Percentiles rank a stretch among this genome's conserved stretches.
These are phyloP conservation scores for Calonectria ilicicola DNA, from an alignment of 2,329 filamentous ascomycete species.

Conservation along the genomic window DNA sequence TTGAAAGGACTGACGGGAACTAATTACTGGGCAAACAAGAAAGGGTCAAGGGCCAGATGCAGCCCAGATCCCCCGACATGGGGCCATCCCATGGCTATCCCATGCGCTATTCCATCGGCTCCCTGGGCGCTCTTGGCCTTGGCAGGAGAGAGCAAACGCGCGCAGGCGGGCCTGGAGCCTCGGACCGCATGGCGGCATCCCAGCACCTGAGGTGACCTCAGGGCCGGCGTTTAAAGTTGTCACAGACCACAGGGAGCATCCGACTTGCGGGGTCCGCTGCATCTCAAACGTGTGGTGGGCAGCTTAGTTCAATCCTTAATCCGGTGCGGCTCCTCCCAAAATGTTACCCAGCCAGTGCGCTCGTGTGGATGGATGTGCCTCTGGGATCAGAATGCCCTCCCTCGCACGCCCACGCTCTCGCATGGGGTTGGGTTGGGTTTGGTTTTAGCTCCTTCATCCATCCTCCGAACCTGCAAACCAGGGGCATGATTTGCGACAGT, in stretches of 20 bases:
- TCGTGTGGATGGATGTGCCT: background rate
- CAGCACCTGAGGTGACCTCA: background rate
- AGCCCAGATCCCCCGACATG: conserved; percentile 14
- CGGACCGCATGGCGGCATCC: background rate
- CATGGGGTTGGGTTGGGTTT: background rate
- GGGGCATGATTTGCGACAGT: background rate
- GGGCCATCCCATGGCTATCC: background rate
- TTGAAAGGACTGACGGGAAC: conserved; percentile 11
- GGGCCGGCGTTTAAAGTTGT: conserved; percentile 20
- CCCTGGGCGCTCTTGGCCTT: conserved; percentile 1
- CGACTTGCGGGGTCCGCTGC: conserved; percentile 4
- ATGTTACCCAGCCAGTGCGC: background rate
- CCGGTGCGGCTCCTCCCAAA: conserved; percentile 7
- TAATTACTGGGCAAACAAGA: background rate
- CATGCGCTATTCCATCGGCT: background rate
- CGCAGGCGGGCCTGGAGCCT: background rate
- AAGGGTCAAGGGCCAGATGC: background rate
- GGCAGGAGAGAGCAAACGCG: conserved; percentile 4
- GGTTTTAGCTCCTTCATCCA: conserved; percentile 1
- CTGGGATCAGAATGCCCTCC: background rate
- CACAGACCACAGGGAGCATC: background rate
- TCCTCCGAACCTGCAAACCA: background rate
- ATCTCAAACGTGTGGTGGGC: conserved; percentile 24
- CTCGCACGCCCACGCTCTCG: background rate
- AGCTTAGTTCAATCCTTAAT: conserved; percentile 21